Conservation (phyloP, 768 basidiomycete species). For the Serendipita sp. region DNA sequence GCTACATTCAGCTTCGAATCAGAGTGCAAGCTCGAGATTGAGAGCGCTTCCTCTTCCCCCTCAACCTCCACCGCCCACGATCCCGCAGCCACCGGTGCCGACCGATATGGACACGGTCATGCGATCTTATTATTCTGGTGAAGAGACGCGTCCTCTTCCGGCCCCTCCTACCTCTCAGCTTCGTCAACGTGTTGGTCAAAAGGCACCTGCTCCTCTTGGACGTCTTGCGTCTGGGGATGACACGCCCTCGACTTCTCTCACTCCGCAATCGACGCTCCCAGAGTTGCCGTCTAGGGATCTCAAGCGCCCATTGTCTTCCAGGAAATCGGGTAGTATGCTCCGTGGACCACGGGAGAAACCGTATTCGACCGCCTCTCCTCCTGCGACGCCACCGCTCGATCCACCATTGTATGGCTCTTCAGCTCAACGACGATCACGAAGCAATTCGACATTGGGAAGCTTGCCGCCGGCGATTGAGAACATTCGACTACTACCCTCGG, state of each 20-base stretch:
- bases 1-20: background rate
- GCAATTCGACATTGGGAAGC: too few species aligned
- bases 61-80: background rate
- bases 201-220: background rate
- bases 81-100: background rate
- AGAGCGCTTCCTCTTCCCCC: background rate
- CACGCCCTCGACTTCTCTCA: background rate
- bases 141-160: background rate
- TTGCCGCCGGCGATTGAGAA: too few species aligned
- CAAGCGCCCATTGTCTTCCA: background rate
- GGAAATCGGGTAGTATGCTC: background rate
- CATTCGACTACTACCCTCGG: too few species aligned
- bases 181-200: background rate
- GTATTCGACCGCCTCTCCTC: background rate
- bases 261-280: background rate
- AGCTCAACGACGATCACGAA: too few species aligned
- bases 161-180: background rate
- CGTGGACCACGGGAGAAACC: background rate
- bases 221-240: background rate
- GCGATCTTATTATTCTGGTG: background rate
- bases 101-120: background rate
- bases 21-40: background rate
- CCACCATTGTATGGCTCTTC: background rate
- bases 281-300: background rate
- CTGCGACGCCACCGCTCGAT: background rate